Evolutionary conservation across 805 yeast genomes (phyloP), one percentile per base, ranked within the genome.

Genomic region (Cephaloascus fragrans): DNA sequence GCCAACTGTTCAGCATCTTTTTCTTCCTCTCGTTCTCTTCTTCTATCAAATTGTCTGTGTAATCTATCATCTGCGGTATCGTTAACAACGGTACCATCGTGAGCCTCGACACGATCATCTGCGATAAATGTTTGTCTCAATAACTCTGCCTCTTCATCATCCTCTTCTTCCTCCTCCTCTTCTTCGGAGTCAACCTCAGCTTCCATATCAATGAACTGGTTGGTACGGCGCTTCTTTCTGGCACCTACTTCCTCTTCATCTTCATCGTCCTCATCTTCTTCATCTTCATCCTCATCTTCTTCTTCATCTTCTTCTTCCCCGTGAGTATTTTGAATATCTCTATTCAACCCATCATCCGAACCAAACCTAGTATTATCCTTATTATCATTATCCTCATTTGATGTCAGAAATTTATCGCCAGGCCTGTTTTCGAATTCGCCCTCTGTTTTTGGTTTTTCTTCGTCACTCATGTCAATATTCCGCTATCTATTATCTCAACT

Each of bases 131-230:
- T 90, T 56, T 83, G 94, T 51, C 87, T 77, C 35, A 83, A 76
- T 23, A 85, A 64, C 45, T 84, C 97, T n/a, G 94, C 89, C 48
- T 79, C 85, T 48, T 83, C 97, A 45, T 90, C 97, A 36, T 88
- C 97, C 42, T 66, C 72, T 44, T 89, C 97, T 45, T 87, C 90
- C 23, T 80, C 77, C 34, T 83, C 94, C 47, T 90, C 97, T 40
- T 93, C 97, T 48, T 93, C 97, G 44, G 90, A 97, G 59, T 90
- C 95, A 41, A 93, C 98, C 59, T 90, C 97, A 43, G 97, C 98
- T 69, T 93, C 97, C 39, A 93, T 95, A 84, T 93, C 98, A 62
- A 93, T 72, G 60, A 88, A 93, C 69, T 83, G 89, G 59, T 90
- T 90, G 67, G 71, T 72, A 37, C 64, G 55, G 52, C 75, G 63